Percentiles rank a stretch among this genome's conserved stretches.
Conservation (phyloP, 1,284 basidiomycete genomes). For the Neotropicomus parvogracilis region DNA sequence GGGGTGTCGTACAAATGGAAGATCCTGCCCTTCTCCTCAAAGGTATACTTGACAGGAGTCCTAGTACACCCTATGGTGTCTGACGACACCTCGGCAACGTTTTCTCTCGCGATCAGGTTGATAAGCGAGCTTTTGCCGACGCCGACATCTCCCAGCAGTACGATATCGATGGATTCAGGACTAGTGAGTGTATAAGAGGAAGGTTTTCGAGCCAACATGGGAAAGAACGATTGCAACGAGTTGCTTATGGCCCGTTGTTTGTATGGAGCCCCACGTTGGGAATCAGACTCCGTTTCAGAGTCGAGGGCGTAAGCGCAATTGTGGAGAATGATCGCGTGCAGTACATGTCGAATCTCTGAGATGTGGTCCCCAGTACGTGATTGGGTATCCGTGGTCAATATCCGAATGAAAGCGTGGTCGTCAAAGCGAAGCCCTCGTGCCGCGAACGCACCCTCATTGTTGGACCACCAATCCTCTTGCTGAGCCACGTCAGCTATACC, state of each 20-base stretch:
- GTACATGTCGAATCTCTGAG: conserved; percentile 9
- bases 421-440: conserved; percentile 16
- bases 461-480: conserved; percentile 25
- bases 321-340: conserved; percentile 18
- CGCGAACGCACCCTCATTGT: conserved; percentile 2
- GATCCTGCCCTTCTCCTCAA: conserved; percentile 15
- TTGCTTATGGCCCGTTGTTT: conserved; percentile 9
- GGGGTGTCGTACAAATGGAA: conserved; percentile 38
- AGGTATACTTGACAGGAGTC: conserved; percentile 9
- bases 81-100: conserved; percentile 22
- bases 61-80: conserved; percentile 25
- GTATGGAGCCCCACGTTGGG: conserved; percentile 7
- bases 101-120: conserved; percentile 19
- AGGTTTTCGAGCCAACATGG: conserved; percentile 7
- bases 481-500: conserved; percentile 13
- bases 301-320: conserved; percentile 1
- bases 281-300: conserved; percentile 5
- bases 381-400: neutral
- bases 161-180: conserved; percentile 13
- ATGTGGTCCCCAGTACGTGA: conserved; percentile 3
- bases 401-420: conserved; percentile 20
- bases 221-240: conserved; percentile 18
- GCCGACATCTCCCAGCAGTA: conserved; percentile 27
- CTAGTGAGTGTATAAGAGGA: neutral
- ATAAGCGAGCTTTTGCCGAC: conserved; percentile 33